A percentile compares a stretch with the other conserved stretches of the same genome.
phyloP scores from a whole-genome alignment of 768 basidiomycete species.

The Auriscalpium orientale region DNA sequence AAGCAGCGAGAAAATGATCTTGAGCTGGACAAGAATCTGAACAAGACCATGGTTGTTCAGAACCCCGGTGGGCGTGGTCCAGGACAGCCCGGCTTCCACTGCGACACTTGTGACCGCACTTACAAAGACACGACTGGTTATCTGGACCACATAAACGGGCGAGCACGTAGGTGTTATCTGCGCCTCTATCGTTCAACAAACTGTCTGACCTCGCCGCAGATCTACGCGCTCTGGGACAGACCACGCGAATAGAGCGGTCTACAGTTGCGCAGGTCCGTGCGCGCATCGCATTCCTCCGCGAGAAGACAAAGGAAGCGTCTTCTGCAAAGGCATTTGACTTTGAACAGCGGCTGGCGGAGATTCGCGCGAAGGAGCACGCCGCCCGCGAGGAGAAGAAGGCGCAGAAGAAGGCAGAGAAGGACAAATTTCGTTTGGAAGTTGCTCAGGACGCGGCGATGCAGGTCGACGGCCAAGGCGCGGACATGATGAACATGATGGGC shows the following conservation, averaged over 20 bases:
- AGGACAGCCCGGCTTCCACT: constrained; percentile 90
- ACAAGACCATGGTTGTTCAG: constrained; percentile 92
- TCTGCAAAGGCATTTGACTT: constrained; percentile 92
- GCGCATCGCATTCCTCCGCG: constrained; percentile 80
- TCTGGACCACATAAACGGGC: constrained; percentile 91
- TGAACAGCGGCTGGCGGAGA: constrained; percentile 77
- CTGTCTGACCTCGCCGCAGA: constrained; percentile 41
- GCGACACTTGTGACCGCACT: constrained; percentile 84
- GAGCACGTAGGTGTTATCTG: constrained; percentile 63
- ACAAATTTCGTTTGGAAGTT: constrained; percentile 60
- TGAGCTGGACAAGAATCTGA: constrained; percentile 90
- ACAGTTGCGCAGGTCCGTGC: constrained; percentile 89
- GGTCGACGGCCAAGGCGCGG: constrained; percentile 37
- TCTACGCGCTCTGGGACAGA: constrained; percentile 90
- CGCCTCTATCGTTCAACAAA: neutral
- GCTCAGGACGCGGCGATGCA: constrained; percentile 39
- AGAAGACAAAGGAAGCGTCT: constrained; percentile 77
- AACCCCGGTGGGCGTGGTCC: constrained; percentile 75
- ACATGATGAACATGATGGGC: constrained; percentile 83
- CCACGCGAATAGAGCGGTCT: constrained; percentile 84
- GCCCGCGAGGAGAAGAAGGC: constrained; percentile 69
- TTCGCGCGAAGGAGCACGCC: constrained; percentile 64
- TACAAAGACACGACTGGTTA: constrained; percentile 94
- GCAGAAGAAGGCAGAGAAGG: constrained; percentile 71
- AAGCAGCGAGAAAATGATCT: constrained; percentile 78